Evolutionary conservation across 306 rosid genomes (phyloP), one percentile per base, ranked within the genome.

Genomic region (Erythrophleum fordii): DNA sequence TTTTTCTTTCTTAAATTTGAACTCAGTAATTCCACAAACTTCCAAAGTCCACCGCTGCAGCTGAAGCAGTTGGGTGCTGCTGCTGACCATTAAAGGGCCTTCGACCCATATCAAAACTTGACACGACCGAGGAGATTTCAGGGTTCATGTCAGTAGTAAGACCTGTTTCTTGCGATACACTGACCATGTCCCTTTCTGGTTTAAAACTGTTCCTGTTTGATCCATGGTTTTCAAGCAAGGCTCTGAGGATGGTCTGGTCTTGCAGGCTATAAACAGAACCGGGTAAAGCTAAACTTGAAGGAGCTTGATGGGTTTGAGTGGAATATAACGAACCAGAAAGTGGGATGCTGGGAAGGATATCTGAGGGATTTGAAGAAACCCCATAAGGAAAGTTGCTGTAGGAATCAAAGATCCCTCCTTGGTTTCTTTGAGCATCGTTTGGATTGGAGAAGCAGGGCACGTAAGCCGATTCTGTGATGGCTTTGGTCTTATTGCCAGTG

Each of bases 371-470:
- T 20, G 95, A 79, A 16, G 88, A 73, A 73, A 74, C 81, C 7
- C 84, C 83, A 8, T 83, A 90, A 61, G n/a, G 14, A 87, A 61
- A 59, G 80, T 78, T 83, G 60, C 69, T 77, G 89, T 85, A 82
- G 77, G 89, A 83, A 80, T 86, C 90, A 67, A 76, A 76, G 78
- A 87, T 62, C 48, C 73, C 87, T 69, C 69, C 78, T 69, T 80
- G 96, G 87, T 88, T 88, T 83, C 90, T 86, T 52, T 74, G 92
- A 84, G 84, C 82, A 84, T 87, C 86, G 71, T 88, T 72, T 77
- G 86, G 82, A 85, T 83, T 91, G 99, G 99, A 96, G 99, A 96
- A 96, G 99, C 99, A 96, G 99, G 99, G 91, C 99, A 96, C 99
- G 99, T 93, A 85, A 77, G 75, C 75, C 58, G 91, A 83, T 69